Evolutionary conservation across 176 grass and related monocot genomes (phyloP).

Genomic region (maize (Zea mays)): DNA sequence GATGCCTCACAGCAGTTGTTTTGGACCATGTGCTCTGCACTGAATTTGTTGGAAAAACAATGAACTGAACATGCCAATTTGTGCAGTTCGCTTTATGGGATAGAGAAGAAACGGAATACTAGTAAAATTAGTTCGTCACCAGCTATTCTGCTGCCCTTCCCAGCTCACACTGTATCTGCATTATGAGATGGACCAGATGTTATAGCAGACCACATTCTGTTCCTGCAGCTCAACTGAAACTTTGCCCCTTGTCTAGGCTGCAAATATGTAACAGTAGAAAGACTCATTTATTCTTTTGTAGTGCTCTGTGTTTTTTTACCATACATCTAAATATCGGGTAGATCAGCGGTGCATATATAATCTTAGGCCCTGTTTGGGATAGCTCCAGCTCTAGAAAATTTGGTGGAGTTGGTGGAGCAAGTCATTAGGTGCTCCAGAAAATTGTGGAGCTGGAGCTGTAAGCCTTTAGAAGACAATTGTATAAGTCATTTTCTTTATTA

Average conservation of each 20-base stretch:
- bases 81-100: neutral
- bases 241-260: conserved; percentile 21
- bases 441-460: no score
- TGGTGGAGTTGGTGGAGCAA: no score
- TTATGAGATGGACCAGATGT: neutral
- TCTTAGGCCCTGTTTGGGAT: no score
- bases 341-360: neutral
- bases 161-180: neutral
- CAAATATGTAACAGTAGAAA: conserved; percentile 14
- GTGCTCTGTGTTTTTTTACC: neutral
- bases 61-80: neutral
- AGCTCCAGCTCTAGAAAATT: no score
- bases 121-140: neutral
- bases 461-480: no score
- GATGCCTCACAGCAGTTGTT: conserved; percentile 13
- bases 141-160: neutral
- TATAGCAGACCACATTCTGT: neutral
- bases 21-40: conserved; percentile 8
- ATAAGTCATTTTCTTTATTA: no score
- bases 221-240: neutral
- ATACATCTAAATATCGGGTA: neutral
- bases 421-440: no score
- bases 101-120: neutral
- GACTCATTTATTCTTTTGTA: neutral
- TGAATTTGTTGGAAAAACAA: neutral